phyloP scores from a whole-genome alignment of 1,139 yeast genomes.

The Candida sanyaensis region DNA sequence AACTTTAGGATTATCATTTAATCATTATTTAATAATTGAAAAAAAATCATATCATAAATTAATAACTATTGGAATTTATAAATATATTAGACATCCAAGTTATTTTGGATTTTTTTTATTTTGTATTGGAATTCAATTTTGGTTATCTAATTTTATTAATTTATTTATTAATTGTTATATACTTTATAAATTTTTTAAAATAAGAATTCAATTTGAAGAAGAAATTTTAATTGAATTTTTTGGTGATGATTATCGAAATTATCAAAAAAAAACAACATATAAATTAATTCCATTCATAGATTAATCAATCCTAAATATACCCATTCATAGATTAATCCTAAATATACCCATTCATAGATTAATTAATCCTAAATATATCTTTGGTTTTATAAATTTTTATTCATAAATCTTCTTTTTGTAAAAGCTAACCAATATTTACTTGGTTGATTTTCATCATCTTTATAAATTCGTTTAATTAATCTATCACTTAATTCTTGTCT shows the following conservation, averaged over 20 bases:
- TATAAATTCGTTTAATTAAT: constrained; percentile 72
- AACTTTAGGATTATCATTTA: constrained; percentile 39
- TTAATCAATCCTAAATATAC: too few relatives aligned
- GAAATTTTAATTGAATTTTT: constrained; percentile 29
- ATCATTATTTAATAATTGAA: constrained; percentile 28
- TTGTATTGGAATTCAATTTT: constrained; percentile 35
- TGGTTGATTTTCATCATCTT: constrained; percentile 52
- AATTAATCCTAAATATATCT: too few relatives aligned
- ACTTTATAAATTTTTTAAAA: constrained; percentile 30
- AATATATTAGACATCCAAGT: constrained; percentile 39
- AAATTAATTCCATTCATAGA: constrained; percentile 33
- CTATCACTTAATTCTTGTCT: constrained; percentile 92
- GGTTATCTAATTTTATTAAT: constrained; percentile 26
- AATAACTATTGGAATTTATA: constrained; percentile 35
- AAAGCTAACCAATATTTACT: constrained; percentile 94
- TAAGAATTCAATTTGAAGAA: constrained; percentile 41
- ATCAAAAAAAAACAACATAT: constrained; percentile 27
- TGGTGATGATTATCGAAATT: constrained; percentile 30
- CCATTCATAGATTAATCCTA: too few relatives aligned
- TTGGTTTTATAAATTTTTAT: constrained; percentile 58
- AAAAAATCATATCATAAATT: constrained; percentile 16
- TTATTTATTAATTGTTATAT: constrained; percentile 20
- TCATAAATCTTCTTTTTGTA: constrained; percentile 94
- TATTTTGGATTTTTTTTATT: constrained; percentile 45
- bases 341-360: too few relatives aligned